These are phyloP conservation scores for Chlamydomonas eustigma DNA, from an alignment of 139 green algal species.

Conservation along the genomic window DNA sequence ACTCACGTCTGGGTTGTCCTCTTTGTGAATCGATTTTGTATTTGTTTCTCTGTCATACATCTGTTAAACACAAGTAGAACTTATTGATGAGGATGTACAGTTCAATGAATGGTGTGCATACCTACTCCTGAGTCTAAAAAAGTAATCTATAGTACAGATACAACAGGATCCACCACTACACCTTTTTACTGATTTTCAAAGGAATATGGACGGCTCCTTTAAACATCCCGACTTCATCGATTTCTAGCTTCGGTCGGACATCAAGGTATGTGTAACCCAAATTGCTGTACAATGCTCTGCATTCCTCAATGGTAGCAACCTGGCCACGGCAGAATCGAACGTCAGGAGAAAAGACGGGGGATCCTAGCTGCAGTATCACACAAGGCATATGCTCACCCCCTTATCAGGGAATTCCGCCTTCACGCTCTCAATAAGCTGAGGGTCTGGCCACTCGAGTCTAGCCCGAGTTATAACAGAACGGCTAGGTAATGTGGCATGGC, in stretches of 20 bases:
- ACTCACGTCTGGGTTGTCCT: slow-evolving; percentile 2
- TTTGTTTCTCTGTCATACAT: slow-evolving; percentile 7
- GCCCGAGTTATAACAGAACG: neutral
- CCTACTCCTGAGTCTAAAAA: too few relatives aligned
- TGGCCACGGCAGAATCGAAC: neutral
- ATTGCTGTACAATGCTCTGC: neutral
- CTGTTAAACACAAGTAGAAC: too few relatives aligned
- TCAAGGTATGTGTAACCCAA: slow-evolving; percentile 73
- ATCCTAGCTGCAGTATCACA: neutral
- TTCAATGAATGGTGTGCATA: too few relatives aligned
- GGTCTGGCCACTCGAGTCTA: slow-evolving; percentile 9
- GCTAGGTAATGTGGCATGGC: too few relatives aligned
- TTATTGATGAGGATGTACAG: too few relatives aligned
- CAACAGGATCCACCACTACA: too few relatives aligned
- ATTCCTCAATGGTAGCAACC: slow-evolving; percentile 4
- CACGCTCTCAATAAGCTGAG: neutral
- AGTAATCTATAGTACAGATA: too few relatives aligned
- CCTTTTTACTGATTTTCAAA: neutral
- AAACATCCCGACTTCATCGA: slow-evolving; percentile 64
- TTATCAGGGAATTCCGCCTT: slow-evolving; percentile 15
- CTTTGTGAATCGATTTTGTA: neutral
- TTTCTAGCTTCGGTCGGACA: slow-evolving; percentile 65
- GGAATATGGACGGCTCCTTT: neutral
- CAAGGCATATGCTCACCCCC: neutral
- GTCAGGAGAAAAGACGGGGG: neutral